phyloP scores from a whole-genome alignment of 2,329 filamentous ascomycete species.

The Grosmannia clavigera region DNA sequence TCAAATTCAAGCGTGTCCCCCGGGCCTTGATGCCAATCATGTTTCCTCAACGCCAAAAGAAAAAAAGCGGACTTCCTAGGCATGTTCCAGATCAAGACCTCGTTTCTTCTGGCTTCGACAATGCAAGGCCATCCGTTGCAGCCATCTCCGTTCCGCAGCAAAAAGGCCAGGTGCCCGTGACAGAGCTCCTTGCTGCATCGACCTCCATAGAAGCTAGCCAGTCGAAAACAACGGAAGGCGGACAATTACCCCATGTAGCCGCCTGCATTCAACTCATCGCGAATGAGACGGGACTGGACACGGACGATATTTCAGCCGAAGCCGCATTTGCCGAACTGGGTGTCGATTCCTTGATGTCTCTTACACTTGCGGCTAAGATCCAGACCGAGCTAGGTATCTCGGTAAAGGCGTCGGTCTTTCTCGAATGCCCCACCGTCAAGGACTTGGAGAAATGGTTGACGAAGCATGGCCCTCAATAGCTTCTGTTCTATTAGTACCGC shows the following conservation, averaged over 20 bases:
- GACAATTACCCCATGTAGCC: neutral
- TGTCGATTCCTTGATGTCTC: neutral
- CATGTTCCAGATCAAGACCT: neutral
- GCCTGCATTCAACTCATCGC: neutral
- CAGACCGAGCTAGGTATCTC: neutral
- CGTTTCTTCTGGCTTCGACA: neutral
- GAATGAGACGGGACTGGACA: neutral
- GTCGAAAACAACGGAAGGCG: no score
- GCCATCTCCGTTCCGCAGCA: no score
- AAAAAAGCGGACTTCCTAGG: no score
- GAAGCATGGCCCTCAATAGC: no score
- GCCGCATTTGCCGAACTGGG: neutral
- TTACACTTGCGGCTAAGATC: neutral
- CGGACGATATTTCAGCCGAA: neutral
- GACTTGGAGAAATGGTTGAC: no score
- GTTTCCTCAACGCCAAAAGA: neutral
- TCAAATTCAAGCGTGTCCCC: conserved; percentile 21
- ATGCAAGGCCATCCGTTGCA: no score
- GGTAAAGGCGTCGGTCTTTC: neutral
- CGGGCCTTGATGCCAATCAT: conserved; percentile 18
- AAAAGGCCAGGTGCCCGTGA: no score
- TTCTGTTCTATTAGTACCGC: no score
- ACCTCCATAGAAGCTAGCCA: no score
- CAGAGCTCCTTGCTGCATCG: no score
- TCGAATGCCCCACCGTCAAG: no score